Conservation (phyloP, 345 rosid species). For the Microcos paniculata region DNA sequence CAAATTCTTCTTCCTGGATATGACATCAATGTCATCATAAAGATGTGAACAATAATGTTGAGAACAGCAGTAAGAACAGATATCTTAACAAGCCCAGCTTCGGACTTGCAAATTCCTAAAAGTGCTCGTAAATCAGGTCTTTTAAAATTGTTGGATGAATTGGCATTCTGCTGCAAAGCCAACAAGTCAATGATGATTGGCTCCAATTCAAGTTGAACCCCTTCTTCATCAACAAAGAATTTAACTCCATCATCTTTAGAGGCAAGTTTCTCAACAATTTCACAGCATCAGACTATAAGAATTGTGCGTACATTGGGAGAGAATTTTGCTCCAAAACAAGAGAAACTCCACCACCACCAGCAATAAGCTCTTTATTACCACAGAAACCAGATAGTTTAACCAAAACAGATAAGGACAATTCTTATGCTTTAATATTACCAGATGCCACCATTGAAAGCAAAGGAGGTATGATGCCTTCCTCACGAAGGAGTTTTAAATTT, state of each 20-base stretch:
- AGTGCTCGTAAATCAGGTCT: conserved; percentile 51
- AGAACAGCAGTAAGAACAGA: conserved; percentile 62
- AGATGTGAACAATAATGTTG: conserved; percentile 74
- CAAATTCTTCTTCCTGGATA: conserved; percentile 92
- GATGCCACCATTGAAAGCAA: conserved; percentile 55
- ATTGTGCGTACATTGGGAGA: conserved; percentile 32
- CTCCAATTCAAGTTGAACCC: conserved; percentile 45
- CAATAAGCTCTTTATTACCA: conserved; percentile 49
- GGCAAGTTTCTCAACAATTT: conserved; percentile 47
- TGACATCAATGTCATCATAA: conserved; percentile 68
- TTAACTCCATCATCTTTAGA: conserved; percentile 47
- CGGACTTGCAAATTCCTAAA: conserved; percentile 48
- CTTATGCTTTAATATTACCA: conserved; percentile 44
- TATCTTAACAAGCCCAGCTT: conserved; percentile 52
- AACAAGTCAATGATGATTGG: conserved; percentile 43
- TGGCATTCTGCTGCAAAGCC: conserved; percentile 37
- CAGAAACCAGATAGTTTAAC: conserved; percentile 42
- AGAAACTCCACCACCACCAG: conserved; percentile 57
- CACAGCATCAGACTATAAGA: conserved; percentile 44
- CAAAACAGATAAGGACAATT: conserved; percentile 46
- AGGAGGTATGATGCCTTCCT: conserved; percentile 55
- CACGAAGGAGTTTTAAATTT: conserved; percentile 47
- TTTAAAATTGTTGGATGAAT: conserved; percentile 32
- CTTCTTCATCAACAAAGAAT: conserved; percentile 50
- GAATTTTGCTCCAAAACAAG: conserved; percentile 35